Conservation (phyloP, 2,329 filamentous ascomycete species). For the Alternaria sp. region DNA sequence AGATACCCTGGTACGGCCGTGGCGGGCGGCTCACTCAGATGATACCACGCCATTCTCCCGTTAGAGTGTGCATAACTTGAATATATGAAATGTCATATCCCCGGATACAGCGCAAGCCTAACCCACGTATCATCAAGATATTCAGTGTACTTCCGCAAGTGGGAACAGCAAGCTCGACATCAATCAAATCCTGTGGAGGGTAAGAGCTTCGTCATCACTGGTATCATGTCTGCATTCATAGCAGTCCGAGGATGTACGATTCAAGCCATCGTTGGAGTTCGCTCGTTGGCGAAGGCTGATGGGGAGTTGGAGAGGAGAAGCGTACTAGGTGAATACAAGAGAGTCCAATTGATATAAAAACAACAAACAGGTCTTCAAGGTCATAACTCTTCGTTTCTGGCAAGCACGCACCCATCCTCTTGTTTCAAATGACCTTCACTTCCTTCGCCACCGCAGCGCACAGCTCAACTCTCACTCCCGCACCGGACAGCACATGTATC, state of each 20-base stretch:
- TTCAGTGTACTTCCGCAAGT: too few relatives aligned
- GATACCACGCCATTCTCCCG: background rate
- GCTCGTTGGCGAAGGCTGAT: background rate
- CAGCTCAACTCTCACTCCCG: constrained; percentile 85
- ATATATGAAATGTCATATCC: background rate
- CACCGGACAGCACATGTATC: constrained; percentile 91
- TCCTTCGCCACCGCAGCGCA: constrained; percentile 71
- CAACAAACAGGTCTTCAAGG: background rate
- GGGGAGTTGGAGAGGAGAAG: background rate
- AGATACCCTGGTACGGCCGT: background rate
- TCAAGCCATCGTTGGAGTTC: background rate
- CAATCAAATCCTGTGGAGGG: background rate
- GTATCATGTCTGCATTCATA: background rate
- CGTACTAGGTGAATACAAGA: background rate
- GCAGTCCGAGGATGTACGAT: background rate
- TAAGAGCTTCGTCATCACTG: background rate
- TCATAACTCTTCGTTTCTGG: background rate
- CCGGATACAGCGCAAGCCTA: background rate
- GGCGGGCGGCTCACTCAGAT: background rate
- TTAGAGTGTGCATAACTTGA: background rate
- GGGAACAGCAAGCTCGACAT: background rate
- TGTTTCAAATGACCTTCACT: constrained; percentile 47
- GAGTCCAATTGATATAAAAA: background rate
- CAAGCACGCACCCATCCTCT: background rate
- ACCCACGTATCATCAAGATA: too few relatives aligned